Percentiles rank a stretch among this genome's conserved stretches.
Evolutionary conservation across 2,329 filamentous ascomycete genomes (phyloP).

Genomic region (Byssothecium circinans): DNA sequence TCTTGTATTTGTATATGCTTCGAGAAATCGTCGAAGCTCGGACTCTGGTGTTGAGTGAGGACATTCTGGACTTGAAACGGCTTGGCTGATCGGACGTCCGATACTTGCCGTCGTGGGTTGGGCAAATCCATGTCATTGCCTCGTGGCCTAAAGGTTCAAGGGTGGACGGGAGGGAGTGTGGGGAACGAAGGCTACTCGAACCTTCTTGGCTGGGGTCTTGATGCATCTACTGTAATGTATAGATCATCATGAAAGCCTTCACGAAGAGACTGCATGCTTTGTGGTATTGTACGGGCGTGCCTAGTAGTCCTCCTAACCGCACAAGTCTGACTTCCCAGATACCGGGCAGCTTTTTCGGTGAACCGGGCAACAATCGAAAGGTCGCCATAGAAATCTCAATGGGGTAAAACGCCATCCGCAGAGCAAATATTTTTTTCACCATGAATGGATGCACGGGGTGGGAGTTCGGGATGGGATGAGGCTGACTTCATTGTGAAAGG

Average conservation of each 20-base stretch:
- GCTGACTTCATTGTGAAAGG: not conserved
- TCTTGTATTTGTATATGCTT: not conserved
- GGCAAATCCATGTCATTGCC: not conserved
- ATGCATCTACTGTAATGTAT: no score
- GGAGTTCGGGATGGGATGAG: not conserved
- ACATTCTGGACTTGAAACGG: not conserved
- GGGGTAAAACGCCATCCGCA: not conserved
- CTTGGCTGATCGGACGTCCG: not conserved
- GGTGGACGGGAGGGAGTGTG: not conserved
- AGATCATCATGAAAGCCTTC: no score
- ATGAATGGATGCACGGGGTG: not conserved
- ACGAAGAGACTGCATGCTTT: no score
- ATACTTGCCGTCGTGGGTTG: not conserved
- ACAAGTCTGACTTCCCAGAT: no score
- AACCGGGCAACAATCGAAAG: not conserved
- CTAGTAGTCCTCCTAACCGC: no score
- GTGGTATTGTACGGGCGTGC: no score
- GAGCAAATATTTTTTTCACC: not conserved
- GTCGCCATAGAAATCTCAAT: not conserved
- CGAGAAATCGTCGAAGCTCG: not conserved
- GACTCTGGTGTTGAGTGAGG: not conserved
- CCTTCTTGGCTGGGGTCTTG: no score
- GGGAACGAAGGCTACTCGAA: not conserved
- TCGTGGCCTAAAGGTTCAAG: not conserved
- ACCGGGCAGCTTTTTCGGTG: no score